Evolutionary conservation across 805 yeast species (phyloP).

Genomic region (Saturnispora silvae): DNA sequence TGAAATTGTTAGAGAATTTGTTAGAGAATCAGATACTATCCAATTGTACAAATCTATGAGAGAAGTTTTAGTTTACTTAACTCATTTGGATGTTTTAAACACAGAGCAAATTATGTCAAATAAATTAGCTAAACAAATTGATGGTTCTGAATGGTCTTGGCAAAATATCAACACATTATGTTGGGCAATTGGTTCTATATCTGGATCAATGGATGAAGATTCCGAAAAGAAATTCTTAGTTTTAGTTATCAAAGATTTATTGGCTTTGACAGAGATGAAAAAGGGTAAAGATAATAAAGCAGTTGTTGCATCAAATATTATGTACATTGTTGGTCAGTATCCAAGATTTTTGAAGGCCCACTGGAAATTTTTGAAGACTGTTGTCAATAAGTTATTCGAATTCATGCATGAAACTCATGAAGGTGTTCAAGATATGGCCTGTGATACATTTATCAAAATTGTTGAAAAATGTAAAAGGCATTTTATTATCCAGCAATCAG

Average conservation of each 20-base stretch:
- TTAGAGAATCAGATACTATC: constrained; percentile 93
- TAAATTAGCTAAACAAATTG: constrained; percentile 84
- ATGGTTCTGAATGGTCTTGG: constrained; percentile 99
- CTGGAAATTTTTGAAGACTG: constrained; percentile 95
- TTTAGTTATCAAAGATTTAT: constrained; percentile 81
- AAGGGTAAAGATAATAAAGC: constrained; percentile 98
- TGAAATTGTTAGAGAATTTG: constrained; percentile 95
- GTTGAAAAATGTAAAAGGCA: constrained; percentile 92
- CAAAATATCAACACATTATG: constrained; percentile 92
- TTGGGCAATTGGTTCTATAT: constrained; percentile 99
- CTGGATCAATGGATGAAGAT: constrained; percentile 97
- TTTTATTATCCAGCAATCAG: constrained; percentile 78
- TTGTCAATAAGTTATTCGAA: constrained; percentile 88
- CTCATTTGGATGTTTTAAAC: constrained; percentile 90
- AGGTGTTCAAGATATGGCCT: constrained; percentile 99
- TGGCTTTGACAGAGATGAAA: constrained; percentile 89
- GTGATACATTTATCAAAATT: constrained; percentile 96
- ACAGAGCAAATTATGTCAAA: constrained; percentile 91
- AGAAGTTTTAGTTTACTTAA: constrained; percentile 87
- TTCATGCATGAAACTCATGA: constrained; percentile 99
- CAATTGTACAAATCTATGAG: constrained; percentile 92
- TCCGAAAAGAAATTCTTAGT: constrained; percentile 93
- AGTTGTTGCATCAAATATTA: constrained; percentile 97
- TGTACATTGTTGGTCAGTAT: constrained; percentile 99
- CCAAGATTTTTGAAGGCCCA: constrained; percentile 96